phyloP scores from a whole-genome alignment of 2,329 filamentous ascomycete species.

The Alternaria sp. region DNA sequence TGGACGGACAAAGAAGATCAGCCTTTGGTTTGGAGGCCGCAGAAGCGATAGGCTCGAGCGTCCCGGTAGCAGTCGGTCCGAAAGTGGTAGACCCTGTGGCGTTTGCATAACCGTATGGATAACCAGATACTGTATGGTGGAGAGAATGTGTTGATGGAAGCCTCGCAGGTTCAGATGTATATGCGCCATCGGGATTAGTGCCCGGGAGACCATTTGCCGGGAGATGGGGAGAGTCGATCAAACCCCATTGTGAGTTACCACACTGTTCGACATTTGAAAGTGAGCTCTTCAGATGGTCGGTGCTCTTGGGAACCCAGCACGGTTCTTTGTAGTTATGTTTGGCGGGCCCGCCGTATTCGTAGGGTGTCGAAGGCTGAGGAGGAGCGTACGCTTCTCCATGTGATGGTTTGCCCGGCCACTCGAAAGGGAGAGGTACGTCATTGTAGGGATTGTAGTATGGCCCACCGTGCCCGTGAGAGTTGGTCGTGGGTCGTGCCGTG shows the following conservation, averaged over 20 bases:
- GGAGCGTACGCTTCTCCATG: constrained; percentile 23
- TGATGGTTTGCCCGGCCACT: constrained; percentile 35
- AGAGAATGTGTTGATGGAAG: background rate
- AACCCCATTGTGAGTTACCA: constrained; percentile 39
- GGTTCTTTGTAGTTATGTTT: constrained; percentile 30
- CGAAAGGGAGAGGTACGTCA: constrained; percentile 28
- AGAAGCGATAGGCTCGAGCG: background rate
- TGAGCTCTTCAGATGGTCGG: constrained; percentile 23
- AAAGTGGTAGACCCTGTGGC: constrained; percentile 6
- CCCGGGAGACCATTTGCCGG: constrained; percentile 25
- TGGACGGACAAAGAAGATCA: constrained; percentile 25
- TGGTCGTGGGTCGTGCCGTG: constrained; percentile 23
- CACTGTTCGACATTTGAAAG: constrained; percentile 32
- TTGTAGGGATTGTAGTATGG: constrained; percentile 42
- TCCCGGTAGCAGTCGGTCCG: background rate
- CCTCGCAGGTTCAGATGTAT: background rate
- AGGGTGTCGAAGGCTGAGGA: constrained; percentile 30
- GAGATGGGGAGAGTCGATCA: constrained; percentile 35
- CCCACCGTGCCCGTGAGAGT: constrained; percentile 35
- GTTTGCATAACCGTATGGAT: constrained; percentile 9
- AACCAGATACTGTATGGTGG: constrained; percentile 15
- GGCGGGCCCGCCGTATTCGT: constrained; percentile 28
- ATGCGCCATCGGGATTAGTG: constrained; percentile 8
- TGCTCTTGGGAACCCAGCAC: constrained; percentile 35
- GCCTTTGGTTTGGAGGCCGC: constrained; percentile 11